Base-by-base conservation (phyloP, 495 filamentous ascomycete species). In the Penicillium malachiteum region DNA sequence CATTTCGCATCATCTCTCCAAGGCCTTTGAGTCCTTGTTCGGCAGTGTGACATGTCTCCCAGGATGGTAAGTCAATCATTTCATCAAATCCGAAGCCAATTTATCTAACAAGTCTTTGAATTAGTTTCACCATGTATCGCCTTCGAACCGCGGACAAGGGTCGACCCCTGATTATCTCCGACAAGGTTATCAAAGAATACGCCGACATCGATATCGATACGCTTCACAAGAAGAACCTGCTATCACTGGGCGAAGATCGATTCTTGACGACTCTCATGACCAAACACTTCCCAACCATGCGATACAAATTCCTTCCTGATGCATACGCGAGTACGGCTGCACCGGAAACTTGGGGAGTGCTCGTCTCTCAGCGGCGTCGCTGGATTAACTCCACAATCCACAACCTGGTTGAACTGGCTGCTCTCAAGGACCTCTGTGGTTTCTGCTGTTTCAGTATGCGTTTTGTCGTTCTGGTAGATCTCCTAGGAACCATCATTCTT, bases 361-460 rank as follows among this genome's bases (percentile, higher is more conserved):
- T 97, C 56, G 78, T 98, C 18, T 98, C 94, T 16, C 94, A 98
- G 71, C 81, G 94, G 71, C 91, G 94, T 73, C 85, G 94, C 51
- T 98, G 94, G 94, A 98, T 98, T 73, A 98, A 98, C 72, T 97
- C 93, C 2, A 98, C 94, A 18, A 84, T 98, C 48, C 94, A 98
- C 80, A 98, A 98, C 65, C 68, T 98, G 63, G 87, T 84, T 13
- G 94, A 98, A 72, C 74, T 97, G 64, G 87, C 96, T 57, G 84
- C 85, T 57, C 79, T 98, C 38, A 84, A 89, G 62, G 89, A 98
- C 60, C 85, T 98, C 68, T 98, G 94, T 66, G 94, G 94, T 51
- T 98, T 98, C 85, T 98, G 94, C 73, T 97, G 90, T 73, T 98
- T 98, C 80, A 92, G 89, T 54, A 98, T 98, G 94, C 87, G 94